phyloP scores from a whole-genome alignment of 345 rosid species.

The Lumnitzera racemosa region DNA sequence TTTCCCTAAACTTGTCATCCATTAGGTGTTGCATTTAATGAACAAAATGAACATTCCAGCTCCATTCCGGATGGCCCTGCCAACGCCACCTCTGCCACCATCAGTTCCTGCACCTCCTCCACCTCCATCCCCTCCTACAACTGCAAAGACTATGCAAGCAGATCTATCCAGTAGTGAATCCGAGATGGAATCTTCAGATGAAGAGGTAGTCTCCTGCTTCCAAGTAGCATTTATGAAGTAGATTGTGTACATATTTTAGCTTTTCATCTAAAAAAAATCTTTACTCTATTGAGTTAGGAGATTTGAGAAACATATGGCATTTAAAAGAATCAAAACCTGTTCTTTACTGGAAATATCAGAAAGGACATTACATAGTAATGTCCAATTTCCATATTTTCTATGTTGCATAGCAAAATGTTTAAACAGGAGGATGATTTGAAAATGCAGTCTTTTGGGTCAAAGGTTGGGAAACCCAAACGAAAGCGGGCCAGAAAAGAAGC shows the following conservation, averaged over 20 bases:
- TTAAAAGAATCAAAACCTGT: no score
- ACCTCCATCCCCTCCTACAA: slow-evolving; percentile 36
- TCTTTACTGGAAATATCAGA: no score
- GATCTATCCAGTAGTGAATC: slow-evolving; percentile 76
- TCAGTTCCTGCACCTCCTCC: slow-evolving; percentile 32
- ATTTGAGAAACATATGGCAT: no score
- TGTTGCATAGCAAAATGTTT: no score
- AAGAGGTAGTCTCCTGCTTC: slow-evolving; percentile 47
- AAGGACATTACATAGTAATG: no score
- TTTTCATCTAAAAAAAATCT: no score
- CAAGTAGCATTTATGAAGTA: slow-evolving; percentile 1
- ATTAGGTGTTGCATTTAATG: slow-evolving; percentile 91
- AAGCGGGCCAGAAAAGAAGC: slow-evolving; percentile 60
- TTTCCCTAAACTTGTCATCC: background rate
- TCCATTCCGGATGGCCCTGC: slow-evolving; percentile 88
- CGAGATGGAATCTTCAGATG: slow-evolving; percentile 74
- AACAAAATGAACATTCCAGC: slow-evolving; percentile 99
- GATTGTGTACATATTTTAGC: background rate
- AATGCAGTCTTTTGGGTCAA: slow-evolving; percentile 13
- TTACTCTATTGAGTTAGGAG: background rate
- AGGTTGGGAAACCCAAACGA: slow-evolving; percentile 30
- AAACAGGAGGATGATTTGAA: slow-evolving; percentile 34
- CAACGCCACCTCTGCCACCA: slow-evolving; percentile 85
- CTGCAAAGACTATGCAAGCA: slow-evolving; percentile 27
- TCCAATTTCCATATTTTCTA: no score